Percentiles rank a stretch among this genome's conserved stretches.
phyloP scores from a whole-genome alignment of 2,329 filamentous ascomycete genomes.

The Diaporthe sp. region DNA sequence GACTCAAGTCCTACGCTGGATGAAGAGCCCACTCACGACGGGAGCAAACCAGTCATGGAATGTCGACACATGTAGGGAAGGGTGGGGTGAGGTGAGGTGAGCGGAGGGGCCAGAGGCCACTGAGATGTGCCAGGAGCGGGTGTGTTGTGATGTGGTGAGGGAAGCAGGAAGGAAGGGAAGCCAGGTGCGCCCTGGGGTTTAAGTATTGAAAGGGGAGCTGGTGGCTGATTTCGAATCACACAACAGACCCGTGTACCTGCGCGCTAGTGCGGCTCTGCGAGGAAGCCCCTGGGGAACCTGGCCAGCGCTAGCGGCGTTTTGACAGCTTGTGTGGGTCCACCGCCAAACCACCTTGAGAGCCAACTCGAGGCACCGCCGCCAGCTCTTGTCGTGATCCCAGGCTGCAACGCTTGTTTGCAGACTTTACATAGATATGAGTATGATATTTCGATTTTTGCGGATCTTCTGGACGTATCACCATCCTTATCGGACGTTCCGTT shows the following conservation, averaged over 20 bases:
- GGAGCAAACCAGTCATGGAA: slow-evolving; percentile 1
- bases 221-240: slow-evolving; percentile 8
- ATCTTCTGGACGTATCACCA: not conserved
- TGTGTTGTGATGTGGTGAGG: not conserved
- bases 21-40: not conserved
- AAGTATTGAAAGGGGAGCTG: slow-evolving; percentile 2
- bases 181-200: not conserved
- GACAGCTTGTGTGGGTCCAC: slow-evolving; percentile 3
- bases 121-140: not conserved
- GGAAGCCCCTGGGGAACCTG: no score
- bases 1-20: slow-evolving; percentile 2
- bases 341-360: not conserved
- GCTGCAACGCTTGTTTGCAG: not conserved
- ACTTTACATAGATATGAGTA: fast-evolving
- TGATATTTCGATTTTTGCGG: not conserved
- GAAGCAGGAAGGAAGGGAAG: not conserved
- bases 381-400: not conserved
- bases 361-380: not conserved
- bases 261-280: not conserved
- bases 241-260: not conserved
- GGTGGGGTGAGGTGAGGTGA: not conserved
- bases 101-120: slow-evolving; percentile 11
- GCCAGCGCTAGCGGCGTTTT: not conserved
- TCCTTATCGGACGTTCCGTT: not conserved
- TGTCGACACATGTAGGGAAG: not conserved